Conservation (phyloP, 306 rosid genomes). For the Luffa acutangula region DNA sequence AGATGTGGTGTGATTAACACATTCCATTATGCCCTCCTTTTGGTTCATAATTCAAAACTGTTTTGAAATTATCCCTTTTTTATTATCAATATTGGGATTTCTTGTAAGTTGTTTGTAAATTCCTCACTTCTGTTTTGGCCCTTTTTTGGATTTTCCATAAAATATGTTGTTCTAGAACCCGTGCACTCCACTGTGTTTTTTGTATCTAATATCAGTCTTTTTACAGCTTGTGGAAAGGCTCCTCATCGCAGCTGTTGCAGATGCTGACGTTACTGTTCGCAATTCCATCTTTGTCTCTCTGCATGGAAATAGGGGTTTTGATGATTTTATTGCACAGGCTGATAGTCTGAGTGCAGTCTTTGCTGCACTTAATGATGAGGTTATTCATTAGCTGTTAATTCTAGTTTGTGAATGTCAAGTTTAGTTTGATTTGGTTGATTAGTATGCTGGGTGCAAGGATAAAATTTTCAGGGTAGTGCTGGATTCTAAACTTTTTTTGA, state of each 20-base stretch:
- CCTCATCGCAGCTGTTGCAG: constrained; percentile 94
- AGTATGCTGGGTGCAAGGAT: background rate
- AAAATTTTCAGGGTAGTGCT: background rate
- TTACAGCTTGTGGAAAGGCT: constrained; percentile 95
- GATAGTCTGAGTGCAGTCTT: constrained; percentile 87
- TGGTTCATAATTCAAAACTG: background rate
- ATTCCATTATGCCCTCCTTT: no score
- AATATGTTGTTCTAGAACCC: background rate
- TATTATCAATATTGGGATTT: background rate
- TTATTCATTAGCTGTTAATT: constrained; percentile 3
- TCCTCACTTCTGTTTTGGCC: background rate
- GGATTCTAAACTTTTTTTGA: background rate
- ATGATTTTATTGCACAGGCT: constrained; percentile 93
- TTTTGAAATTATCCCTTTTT: background rate
- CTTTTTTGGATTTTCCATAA: background rate
- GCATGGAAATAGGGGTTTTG: constrained; percentile 85
- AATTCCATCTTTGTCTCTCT: constrained; percentile 82
- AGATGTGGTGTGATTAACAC: no score
- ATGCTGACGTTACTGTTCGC: constrained; percentile 91
- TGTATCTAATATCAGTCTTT: constrained; percentile 17
- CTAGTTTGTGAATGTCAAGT: background rate
- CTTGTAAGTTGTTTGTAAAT: background rate
- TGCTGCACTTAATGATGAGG: constrained; percentile 97
- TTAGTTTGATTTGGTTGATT: background rate
- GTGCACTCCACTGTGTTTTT: background rate